Evolutionary conservation across 2,329 filamentous ascomycete species (phyloP), one percentile per base, ranked within the genome.

Genomic region (Lizonia empirigonia): DNA sequence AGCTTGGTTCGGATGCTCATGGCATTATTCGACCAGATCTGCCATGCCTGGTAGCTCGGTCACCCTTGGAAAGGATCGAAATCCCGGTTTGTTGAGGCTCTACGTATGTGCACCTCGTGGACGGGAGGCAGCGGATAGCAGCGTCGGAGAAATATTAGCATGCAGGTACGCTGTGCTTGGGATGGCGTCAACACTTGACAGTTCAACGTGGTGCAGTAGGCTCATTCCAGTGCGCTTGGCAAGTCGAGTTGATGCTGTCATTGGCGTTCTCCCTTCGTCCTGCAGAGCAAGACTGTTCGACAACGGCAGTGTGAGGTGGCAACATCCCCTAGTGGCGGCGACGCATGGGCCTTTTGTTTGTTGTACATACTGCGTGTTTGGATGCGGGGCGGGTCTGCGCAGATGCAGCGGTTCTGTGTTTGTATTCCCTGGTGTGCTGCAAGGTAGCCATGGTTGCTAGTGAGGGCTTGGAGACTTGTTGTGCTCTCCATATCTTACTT

Each of bases 191-290:
- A 44, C 44, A 15, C 35, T 20, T 33, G 32, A 37, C 47, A 34
- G n/a, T 15, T 19, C 38, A 46, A 40, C 44, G 44, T 53, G 50
- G 50, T 53, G 51, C 52, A 40, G 44, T 50, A 47, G 44, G 18
- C 26, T 49, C 63, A 65, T 67, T 67, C 63, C 64, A 59, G 38
- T 30, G 44, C 41, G 48, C 59, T 63, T 62, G 61, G 53, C 59
- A 26, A 40, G 27, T 35, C 45, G 29, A 29, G n/a, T 18, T 44
- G 34, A 47, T 53, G 45, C 50, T 59, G 24, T 55, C 30, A 53
- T 56, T 50, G 45, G 44, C 30, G 40, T 37, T 37, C 27, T 40
- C 58, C 54, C 58, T 56, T 59, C 23, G 27, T 42, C 36, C 32
- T 48, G 15, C 39, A 40, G 37, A 38, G 51, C 53, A 44, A 58